phyloP scores from a whole-genome alignment of 2,329 filamentous ascomycete species.

The Orbilia javanica region DNA sequence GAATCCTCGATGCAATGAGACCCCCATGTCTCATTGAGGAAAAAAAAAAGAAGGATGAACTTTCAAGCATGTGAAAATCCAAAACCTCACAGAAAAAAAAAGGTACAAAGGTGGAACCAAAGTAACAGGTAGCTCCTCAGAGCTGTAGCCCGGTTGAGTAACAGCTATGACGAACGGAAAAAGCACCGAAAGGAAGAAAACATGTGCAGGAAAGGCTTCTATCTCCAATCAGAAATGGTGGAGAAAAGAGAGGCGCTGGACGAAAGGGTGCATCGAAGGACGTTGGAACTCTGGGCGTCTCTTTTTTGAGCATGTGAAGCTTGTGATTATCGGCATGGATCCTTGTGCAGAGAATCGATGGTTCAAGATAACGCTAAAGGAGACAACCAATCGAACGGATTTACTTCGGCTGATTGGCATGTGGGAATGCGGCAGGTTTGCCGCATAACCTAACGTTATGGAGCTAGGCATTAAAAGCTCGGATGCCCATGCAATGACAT shows the following conservation, averaged over 20 bases:
- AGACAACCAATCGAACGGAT: slow-evolving; percentile 25
- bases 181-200: slow-evolving; percentile 25
- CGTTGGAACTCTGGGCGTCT: background rate
- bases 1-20: slow-evolving; percentile 26
- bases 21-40: slow-evolving; percentile 33
- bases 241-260: slow-evolving; percentile 8
- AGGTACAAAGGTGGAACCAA: slow-evolving; percentile 7
- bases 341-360: slow-evolving; percentile 28
- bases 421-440: slow-evolving; percentile 42
- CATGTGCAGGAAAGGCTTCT: slow-evolving; percentile 54
- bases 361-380: slow-evolving; percentile 44
- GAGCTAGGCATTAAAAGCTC: background rate
- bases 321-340: slow-evolving; percentile 44
- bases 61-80: slow-evolving; percentile 50
- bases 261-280: slow-evolving; percentile 6
- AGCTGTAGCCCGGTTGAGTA: slow-evolving; percentile 31
- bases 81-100: slow-evolving; percentile 2
- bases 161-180: slow-evolving; percentile 33
- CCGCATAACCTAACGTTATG: slow-evolving; percentile 45
- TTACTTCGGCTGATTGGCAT: slow-evolving; percentile 14
- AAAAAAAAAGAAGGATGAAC: background rate
- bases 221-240: slow-evolving; percentile 17
- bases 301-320: slow-evolving; percentile 44
- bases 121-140: slow-evolving; percentile 36
- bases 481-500: no score